Evolutionary conservation across 2,329 filamentous ascomycete species (phyloP).

Genomic region (Aspergillus glaucus): DNA sequence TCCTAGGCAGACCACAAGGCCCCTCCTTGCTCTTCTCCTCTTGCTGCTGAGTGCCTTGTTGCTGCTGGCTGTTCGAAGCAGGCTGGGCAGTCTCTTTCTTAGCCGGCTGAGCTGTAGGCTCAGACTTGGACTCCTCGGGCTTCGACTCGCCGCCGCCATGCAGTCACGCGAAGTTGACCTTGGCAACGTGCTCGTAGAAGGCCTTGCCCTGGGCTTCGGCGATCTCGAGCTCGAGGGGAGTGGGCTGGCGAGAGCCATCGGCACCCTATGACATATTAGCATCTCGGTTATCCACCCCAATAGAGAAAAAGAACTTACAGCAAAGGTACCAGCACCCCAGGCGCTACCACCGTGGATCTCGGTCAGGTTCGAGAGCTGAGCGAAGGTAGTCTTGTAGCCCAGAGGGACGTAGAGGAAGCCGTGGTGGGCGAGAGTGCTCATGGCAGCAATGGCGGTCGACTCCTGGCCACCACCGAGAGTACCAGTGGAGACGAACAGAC

Average conservation of each 20-base stretch:
- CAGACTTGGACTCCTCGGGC: constrained; percentile 21
- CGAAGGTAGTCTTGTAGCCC: constrained; percentile 78
- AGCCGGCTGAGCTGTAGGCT: constrained; percentile 20
- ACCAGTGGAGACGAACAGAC: constrained; percentile 84
- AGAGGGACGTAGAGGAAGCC: constrained; percentile 95
- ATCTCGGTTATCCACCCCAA: neutral
- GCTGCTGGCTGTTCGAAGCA: constrained; percentile 20
- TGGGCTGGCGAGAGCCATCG: constrained; percentile 81
- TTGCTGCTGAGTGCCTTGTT: constrained; percentile 26
- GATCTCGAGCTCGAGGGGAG: constrained; percentile 66
- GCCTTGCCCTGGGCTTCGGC: constrained; percentile 75
- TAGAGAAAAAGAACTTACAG: constrained; percentile 43
- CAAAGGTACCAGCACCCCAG: constrained; percentile 92
- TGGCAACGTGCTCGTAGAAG: constrained; percentile 73
- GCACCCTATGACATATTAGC: constrained; percentile 33
- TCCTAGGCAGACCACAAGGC: constrained; percentile 69
- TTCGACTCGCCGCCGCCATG: constrained; percentile 49
- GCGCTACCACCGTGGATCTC: constrained; percentile 82
- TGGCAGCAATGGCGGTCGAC: constrained; percentile 68
- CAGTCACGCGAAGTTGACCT: constrained; percentile 71
- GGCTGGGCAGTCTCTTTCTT: constrained; percentile 16
- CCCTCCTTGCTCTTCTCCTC: constrained; percentile 49
- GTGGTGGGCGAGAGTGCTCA: constrained; percentile 87
- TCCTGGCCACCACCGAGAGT: constrained; percentile 87
- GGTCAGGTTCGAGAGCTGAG: constrained; percentile 59